phyloP scores from a whole-genome alignment of 2,329 filamentous ascomycete genomes.

The Fusarium lateritium region DNA sequence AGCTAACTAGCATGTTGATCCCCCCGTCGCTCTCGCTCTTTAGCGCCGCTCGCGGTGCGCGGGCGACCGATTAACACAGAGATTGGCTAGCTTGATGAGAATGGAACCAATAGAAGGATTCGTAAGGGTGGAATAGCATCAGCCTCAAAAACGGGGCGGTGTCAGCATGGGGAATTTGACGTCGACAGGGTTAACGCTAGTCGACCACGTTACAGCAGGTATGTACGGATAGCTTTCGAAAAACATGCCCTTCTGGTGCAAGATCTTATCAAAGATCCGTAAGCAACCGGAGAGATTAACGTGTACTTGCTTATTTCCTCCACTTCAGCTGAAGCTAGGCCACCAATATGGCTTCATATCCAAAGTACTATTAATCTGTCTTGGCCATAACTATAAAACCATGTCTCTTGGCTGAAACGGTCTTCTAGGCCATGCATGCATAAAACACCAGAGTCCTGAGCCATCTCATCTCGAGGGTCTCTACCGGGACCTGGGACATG shows the following conservation, averaged over 20 bases:
- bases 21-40: conserved; percentile 28
- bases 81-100: no score
- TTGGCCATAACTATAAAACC: neutral
- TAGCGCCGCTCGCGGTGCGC: conserved; percentile 1
- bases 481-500: neutral
- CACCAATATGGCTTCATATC: no score
- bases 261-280: no score
- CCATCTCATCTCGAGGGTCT: neutral
- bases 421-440: neutral
- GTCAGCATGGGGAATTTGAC: conserved; percentile 18
- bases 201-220: neutral
- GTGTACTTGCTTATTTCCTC: no score
- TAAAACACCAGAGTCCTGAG: neutral
- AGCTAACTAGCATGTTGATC: neutral
- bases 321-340: no score
- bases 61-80: conserved; percentile 2
- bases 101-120: no score
- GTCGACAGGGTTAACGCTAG: neutral
- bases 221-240: neutral
- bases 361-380: neutral
- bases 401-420: conserved; percentile 8
- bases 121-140: conserved; percentile 6
- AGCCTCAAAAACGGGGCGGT: conserved; percentile 36
- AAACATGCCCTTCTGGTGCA: neutral
- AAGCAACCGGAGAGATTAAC: no score